phyloP scores from a whole-genome alignment of 176 grass and related monocot species.

The Bothriochloa decipiens region DNA sequence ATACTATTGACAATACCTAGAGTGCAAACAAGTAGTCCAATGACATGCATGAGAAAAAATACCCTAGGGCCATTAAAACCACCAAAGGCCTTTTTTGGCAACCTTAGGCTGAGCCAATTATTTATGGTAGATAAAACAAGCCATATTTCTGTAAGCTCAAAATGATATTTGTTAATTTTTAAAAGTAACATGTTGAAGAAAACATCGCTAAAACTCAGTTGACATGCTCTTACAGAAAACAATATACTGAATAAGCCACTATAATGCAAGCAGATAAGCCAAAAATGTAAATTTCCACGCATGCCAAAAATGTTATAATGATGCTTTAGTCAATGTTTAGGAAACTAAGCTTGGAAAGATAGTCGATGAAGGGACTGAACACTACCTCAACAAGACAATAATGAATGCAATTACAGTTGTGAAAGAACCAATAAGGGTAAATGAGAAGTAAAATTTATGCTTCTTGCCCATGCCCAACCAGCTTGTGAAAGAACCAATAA shows the following conservation, averaged over 20 bases:
- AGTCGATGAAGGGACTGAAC: too few relatives aligned
- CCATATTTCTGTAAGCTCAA: neutral
- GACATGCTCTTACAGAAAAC: neutral
- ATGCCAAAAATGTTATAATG: neutral
- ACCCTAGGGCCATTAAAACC: neutral
- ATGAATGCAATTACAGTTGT: too few relatives aligned
- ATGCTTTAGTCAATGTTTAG: neutral
- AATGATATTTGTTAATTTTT: neutral
- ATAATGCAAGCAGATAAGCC: neutral
- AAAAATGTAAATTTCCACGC: neutral
- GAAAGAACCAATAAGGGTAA: too few relatives aligned
- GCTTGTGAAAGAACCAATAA: too few relatives aligned
- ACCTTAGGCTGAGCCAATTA: neutral
- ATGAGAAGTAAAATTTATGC: too few relatives aligned
- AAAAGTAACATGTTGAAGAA: neutral
- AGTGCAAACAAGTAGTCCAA: neutral
- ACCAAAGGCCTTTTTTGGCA: neutral
- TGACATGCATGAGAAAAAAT: neutral
- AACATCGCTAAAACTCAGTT: neutral
- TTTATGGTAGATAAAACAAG: neutral
- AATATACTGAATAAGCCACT: neutral
- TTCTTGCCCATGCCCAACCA: neutral
- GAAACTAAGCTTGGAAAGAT: too few relatives aligned
- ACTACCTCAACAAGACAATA: too few relatives aligned
- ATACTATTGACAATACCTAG: neutral